Percentiles rank a stretch among this genome's conserved stretches.
Conservation (phyloP, 495 filamentous ascomycete species). For the Daldinia vernicosa region DNA sequence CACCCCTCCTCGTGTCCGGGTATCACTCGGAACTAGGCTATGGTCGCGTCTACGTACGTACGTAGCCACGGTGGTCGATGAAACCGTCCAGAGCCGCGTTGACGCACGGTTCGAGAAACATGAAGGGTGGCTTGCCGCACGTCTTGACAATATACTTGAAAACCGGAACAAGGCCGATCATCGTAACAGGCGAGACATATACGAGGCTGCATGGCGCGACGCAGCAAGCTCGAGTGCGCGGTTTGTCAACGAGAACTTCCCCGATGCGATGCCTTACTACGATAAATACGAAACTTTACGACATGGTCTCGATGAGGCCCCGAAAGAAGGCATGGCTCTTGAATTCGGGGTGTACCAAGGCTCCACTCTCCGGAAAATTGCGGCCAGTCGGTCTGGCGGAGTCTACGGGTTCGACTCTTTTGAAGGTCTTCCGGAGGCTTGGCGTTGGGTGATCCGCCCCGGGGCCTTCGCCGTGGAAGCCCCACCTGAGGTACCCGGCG, state of each 20-base stretch:
- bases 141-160: not conserved
- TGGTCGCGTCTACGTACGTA: not conserved
- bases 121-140: not conserved
- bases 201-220: not conserved
- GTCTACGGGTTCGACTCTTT: not conserved
- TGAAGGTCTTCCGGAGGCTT: not conserved
- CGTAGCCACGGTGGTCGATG: not conserved
- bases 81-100: not conserved
- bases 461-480: not conserved
- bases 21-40: not conserved
- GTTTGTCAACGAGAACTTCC: not conserved
- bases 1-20: not conserved
- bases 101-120: not conserved
- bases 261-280: not conserved
- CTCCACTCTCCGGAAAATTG: not conserved
- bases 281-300: not conserved
- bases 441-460: not conserved
- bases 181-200: constrained; percentile 3
- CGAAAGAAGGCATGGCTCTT: not conserved
- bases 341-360: not conserved
- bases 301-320: not conserved
- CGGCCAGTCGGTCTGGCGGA: not conserved
- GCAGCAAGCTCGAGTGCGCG: not conserved
- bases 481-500: not conserved
- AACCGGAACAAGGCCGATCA: not conserved